A percentile compares a stretch with the other conserved stretches of the same genome.
Conservation (phyloP, 768 basidiomycete species). For the Mycena belliarum region DNA sequence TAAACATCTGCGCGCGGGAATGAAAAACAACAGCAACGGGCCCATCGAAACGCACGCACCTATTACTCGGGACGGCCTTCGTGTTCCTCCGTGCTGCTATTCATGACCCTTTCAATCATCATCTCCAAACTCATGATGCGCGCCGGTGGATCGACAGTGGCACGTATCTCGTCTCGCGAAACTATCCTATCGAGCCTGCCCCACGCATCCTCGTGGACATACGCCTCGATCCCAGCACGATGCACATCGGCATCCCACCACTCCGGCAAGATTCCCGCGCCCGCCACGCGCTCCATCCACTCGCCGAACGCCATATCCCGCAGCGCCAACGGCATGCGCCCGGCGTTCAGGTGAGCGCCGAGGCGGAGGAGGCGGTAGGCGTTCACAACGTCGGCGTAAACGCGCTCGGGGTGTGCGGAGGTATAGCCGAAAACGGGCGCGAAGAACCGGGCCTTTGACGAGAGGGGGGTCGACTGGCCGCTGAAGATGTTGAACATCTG, state of each 20-base stretch:
- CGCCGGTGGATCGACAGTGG: not conserved
- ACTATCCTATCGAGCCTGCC: conserved; percentile 7
- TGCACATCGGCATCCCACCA: conserved; percentile 14
- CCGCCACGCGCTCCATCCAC: conserved; percentile 8
- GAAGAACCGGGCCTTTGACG: not conserved
- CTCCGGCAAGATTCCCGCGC: not conserved
- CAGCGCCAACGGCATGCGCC: not conserved
- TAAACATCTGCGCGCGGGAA: no score
- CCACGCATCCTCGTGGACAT: conserved; percentile 3
- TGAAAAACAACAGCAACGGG: no score
- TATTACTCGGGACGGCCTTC: no score
- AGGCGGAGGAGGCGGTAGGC: conserved; percentile 8
- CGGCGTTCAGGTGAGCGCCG: not conserved
- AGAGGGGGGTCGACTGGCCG: conserved; percentile 1
- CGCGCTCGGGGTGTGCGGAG: not conserved
- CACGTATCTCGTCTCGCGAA: not conserved
- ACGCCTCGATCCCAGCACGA: not conserved
- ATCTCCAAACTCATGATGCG: conserved; percentile 3
- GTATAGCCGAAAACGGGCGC: conserved; percentile 4
- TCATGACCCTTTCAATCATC: conserved; percentile 6
- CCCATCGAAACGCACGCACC: no score
- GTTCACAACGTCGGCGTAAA: conserved; percentile 10
- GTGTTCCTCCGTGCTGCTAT: not conserved
- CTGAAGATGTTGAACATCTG: not conserved
- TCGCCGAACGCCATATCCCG: conserved; percentile 5